Evolutionary conservation across 2,329 filamentous ascomycete species (phyloP), one percentile per base, ranked within the genome.

Genomic region (Hymenotorrendiella dingleyae): DNA sequence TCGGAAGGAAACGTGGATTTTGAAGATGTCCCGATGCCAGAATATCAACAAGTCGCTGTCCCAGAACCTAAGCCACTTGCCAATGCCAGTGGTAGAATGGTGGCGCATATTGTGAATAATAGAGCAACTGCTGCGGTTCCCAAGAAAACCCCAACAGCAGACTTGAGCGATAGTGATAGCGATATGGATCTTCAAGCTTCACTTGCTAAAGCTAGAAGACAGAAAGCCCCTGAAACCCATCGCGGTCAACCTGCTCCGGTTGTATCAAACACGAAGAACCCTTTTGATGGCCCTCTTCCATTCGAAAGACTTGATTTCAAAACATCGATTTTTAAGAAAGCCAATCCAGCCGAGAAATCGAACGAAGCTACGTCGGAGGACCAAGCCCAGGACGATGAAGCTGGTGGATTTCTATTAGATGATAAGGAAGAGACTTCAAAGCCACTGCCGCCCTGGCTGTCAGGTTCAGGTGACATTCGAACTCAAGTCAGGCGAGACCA

Each of bases 291-390:
- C 0, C 88, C 90, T 0, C 64, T 98, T 4, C 93, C 93, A 0
- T 98, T 98, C 57, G 89, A 95, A 54, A 91, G 88, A 58, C 72
- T 95, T 1, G 80, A 84, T 33, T 80, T 76, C 71, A 81, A 77
- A 39, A 82, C 77, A 2, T 74, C 72, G 1, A 68, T 80, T 2
- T 80, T 80, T 46, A 64, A 64, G 4, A 71, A 69, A 49, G 70
- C 68, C 42, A n/a, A 6, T 9, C 16, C 22, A 17, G 29, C 19
- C 3, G 50, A 32, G n/a, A 45, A 36, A 1, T 51, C 60, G 8
- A 46, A 53, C 6, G 53, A 44, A 22, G 32, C 36, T 11, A 7
- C 26, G 7, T 47, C 53, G 6, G 39, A 48, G n/a, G 35, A 48
- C 8, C 29, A 39, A 4, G 49, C 52, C 28, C 50, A 26, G 24